These are phyloP conservation scores for Kuraishia hungarica DNA, from an alignment of 805 yeast species.

Conservation along the genomic window DNA sequence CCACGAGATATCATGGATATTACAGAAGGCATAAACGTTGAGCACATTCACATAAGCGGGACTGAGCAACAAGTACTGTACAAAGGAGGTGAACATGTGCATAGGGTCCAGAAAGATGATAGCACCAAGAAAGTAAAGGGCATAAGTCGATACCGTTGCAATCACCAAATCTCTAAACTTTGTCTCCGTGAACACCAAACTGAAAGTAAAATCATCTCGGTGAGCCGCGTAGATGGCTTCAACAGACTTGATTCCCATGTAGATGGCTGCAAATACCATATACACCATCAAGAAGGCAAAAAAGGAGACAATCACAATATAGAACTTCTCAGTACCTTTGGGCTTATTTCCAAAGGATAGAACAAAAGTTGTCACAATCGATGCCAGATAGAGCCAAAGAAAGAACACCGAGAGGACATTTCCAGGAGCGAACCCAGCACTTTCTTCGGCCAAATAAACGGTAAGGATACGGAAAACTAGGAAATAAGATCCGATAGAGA, in stretches of 20 bases:
- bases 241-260: constrained; percentile 59
- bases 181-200: constrained; percentile 48
- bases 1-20: constrained; percentile 95
- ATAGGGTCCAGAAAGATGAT: constrained; percentile 81
- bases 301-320: constrained; percentile 62
- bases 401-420: constrained; percentile 68
- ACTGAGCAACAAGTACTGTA: constrained; percentile 74
- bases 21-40: constrained; percentile 92
- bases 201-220: constrained; percentile 29
- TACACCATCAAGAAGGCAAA: constrained; percentile 87
- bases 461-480: constrained; percentile 85
- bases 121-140: constrained; percentile 71
- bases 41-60: constrained; percentile 89
- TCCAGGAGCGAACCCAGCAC: constrained; percentile 62
- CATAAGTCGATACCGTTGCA: constrained; percentile 80
- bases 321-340: constrained; percentile 75
- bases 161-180: constrained; percentile 82
- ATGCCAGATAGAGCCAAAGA: constrained; percentile 77
- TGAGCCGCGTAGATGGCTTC: constrained; percentile 28
- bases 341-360: constrained; percentile 93
- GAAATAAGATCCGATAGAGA: constrained; percentile 83
- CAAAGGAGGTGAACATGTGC: constrained; percentile 83
- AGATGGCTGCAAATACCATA: constrained; percentile 81
- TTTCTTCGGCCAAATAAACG: constrained; percentile 58
- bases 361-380: constrained; percentile 78